Evolutionary conservation across 2,329 filamentous ascomycete genomes (phyloP).

Genomic region (Cladosporium sp.): DNA sequence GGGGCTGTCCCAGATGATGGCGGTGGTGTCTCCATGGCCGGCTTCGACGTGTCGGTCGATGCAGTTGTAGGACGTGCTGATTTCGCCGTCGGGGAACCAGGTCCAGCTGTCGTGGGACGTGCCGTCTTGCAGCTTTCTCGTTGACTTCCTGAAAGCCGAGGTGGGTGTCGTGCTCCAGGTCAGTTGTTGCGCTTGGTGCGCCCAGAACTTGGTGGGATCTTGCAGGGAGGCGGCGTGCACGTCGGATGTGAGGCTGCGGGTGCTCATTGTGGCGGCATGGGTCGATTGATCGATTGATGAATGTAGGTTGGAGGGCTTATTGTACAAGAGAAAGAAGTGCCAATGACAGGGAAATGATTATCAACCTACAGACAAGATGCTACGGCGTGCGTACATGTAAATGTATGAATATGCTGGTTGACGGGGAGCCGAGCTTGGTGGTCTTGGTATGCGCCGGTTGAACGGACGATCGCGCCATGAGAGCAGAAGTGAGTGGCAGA

Average conservation of each 20-base stretch:
- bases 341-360: not conserved
- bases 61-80: constrained; percentile 90
- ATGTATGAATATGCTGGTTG: not conserved
- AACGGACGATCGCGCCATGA: not conserved
- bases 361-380: not conserved
- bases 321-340: not conserved
- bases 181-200: constrained; percentile 58
- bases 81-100: constrained; percentile 86
- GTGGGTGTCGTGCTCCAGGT: constrained; percentile 77
- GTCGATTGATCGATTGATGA: not conserved
- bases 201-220: constrained; percentile 35
- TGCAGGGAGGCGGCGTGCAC: constrained; percentile 31
- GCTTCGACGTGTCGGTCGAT: constrained; percentile 81
- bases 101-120: constrained; percentile 72
- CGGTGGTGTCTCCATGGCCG: constrained; percentile 68
- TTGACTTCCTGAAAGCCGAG: constrained; percentile 54
- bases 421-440: constrained; percentile 7
- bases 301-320: too few relatives aligned
- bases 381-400: not conserved
- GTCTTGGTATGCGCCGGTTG: constrained; percentile 5
- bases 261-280: not conserved
- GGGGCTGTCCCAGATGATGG: constrained; percentile 84
- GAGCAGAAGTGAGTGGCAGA: too few relatives aligned
- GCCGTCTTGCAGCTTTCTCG: constrained; percentile 61
- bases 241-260: constrained; percentile 31